These are phyloP conservation scores for Zalerion maritima DNA, from an alignment of 495 filamentous ascomycete genomes.

Conservation along the genomic window DNA sequence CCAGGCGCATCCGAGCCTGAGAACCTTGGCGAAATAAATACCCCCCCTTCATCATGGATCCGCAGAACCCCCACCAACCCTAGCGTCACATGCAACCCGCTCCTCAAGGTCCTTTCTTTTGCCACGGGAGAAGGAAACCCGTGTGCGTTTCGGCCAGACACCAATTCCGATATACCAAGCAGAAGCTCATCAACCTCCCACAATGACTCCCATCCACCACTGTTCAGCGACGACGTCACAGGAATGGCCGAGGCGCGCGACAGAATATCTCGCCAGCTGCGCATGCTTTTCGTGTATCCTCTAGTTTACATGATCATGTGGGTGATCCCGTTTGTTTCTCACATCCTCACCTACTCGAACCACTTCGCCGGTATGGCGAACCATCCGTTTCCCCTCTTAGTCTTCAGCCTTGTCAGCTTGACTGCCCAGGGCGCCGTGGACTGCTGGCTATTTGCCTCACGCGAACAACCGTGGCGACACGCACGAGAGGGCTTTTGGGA, in stretches of 20 bases:
- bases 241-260: slow-evolving; percentile 27
- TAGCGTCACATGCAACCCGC: no score
- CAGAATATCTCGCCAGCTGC: slow-evolving; percentile 49
- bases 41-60: no score
- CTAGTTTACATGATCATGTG: slow-evolving; percentile 56
- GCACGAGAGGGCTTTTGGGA: slow-evolving; percentile 33
- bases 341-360: slow-evolving; percentile 45
- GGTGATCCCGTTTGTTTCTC: slow-evolving; percentile 52
- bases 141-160: no score
- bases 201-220: slow-evolving; percentile 3
- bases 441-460: slow-evolving; percentile 46
- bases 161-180: no score
- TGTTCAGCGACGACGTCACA: slow-evolving; percentile 9
- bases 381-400: slow-evolving; percentile 37
- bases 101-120: no score
- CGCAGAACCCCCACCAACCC: no score
- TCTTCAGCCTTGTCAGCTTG: slow-evolving; percentile 40
- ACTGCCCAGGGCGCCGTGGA: slow-evolving; percentile 50
- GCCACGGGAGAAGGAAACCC: no score
- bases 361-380: slow-evolving; percentile 22
- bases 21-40: no score
- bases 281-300: slow-evolving; percentile 58
- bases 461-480: slow-evolving; percentile 57
- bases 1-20: no score
- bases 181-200: background rate